Percentiles rank a stretch among this genome's conserved stretches.
phyloP scores from a whole-genome alignment of 2,329 filamentous ascomycete species.

The Aspergillus ochraceoroseus region DNA sequence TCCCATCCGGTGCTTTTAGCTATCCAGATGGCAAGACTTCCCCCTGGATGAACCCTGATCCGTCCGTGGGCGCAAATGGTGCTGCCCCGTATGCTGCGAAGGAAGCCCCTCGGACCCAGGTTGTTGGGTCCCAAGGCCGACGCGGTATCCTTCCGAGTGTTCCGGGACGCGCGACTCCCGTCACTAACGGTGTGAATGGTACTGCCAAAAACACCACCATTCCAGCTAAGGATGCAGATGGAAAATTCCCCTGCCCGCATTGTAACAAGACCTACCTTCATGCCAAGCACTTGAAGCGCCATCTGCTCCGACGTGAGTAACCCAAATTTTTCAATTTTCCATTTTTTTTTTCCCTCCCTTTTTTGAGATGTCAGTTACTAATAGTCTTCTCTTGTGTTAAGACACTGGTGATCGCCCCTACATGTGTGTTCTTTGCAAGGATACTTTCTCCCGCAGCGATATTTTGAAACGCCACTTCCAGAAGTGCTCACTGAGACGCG shows the following conservation, averaged over 20 bases:
- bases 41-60: conserved; percentile 45
- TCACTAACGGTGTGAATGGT: conserved; percentile 57
- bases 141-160: conserved; percentile 88
- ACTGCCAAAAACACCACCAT: conserved; percentile 74
- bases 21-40: conserved; percentile 51
- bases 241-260: conserved; percentile 96
- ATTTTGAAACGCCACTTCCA: conserved; percentile 99
- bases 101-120: conserved; percentile 61
- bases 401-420: conserved; percentile 97
- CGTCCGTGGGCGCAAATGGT: conserved; percentile 38
- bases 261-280: conserved; percentile 98
- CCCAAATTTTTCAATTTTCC: too few relatives aligned
- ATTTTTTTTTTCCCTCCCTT: too few relatives aligned
- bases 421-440: conserved; percentile 95
- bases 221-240: conserved; percentile 90
- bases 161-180: conserved; percentile 74
- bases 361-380: conserved; percentile 9
- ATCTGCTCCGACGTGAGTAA: conserved; percentile 90
- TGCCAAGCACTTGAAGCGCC: conserved; percentile 94
- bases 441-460: conserved; percentile 96
- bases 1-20: conserved; percentile 65
- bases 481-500: conserved; percentile 94
- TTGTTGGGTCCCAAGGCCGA: conserved; percentile 89
- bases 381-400: conserved; percentile 38
- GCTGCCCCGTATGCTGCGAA: conserved; percentile 39